Evolutionary conservation across 306 rosid species (phyloP), one percentile per base, ranked within the genome.

Genomic region (Nissolia schottii): DNA sequence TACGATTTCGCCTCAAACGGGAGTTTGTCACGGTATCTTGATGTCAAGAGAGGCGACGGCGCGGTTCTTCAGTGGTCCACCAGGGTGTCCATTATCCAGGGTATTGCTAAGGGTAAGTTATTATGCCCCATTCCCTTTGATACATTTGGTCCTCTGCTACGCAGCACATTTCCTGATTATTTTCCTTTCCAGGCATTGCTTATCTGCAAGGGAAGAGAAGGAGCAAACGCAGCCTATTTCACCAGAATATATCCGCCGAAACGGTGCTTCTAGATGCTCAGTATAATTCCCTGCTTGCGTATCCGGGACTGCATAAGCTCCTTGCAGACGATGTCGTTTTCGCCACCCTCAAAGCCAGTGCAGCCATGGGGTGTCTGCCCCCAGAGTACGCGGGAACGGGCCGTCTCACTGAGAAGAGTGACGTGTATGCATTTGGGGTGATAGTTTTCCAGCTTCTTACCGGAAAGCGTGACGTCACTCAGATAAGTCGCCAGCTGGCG

Each of bases 281-380:
- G 75, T 82, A 84, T 18, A 92, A 84, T 23, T 78, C 95, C 16
- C 55, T 90, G 66, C 83, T 92, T 41, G 84, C 84, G 28, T 85
- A 90, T 79, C 88, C 98, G 1, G 95, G 93, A 31, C 70, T 90
- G 74, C 96, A 90, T 87, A 90, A 92, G 62, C 96, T 92, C 19
- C 96, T 92, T 31, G 96, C 87, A 50, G 96, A 90, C 32, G 98
- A 92, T 71, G 82, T 84, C 20, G 78, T 90, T 81, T 92, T 82
- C 73, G 90, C 90, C 6, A 76, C 82, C 72, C 95, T 92, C 66
- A 92, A 92, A 81, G 91, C 86, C 34, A 86, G 91, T 73, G 96
- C 98, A 29, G 98, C 96, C 60, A 84, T 79, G 91, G 98, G 98
- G 66, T 92, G 90, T 73, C 79, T 92, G 40, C 88, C 95, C 28